Evolutionary conservation across 495 filamentous ascomycete genomes (phyloP).

Genomic region (Penicillium argentinense): DNA sequence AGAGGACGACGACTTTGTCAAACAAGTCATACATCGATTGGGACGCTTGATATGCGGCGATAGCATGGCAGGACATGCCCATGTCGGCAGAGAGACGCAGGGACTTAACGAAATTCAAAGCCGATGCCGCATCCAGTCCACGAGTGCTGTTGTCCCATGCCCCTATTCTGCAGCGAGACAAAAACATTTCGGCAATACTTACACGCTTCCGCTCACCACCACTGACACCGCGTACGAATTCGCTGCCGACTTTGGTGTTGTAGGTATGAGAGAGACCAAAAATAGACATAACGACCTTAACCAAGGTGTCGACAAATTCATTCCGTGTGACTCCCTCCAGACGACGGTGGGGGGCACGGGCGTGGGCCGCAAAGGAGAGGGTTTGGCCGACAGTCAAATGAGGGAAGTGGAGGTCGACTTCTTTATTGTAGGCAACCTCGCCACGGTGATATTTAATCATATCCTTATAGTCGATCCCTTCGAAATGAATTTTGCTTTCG

Average conservation of each 20-base stretch:
- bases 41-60: constrained; percentile 81
- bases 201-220: constrained; percentile 76
- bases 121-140: constrained; percentile 81
- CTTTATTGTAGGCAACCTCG: constrained; percentile 60
- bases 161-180: constrained; percentile 66
- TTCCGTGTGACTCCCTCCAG: constrained; percentile 40
- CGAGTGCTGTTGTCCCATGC: constrained; percentile 87
- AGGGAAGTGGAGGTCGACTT: constrained; percentile 64
- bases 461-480: constrained; percentile 44
- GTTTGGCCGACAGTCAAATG: constrained; percentile 65
- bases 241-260: constrained; percentile 43
- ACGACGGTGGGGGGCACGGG: constrained; percentile 43
- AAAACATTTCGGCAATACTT: constrained; percentile 51
- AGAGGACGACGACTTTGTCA: constrained; percentile 59
- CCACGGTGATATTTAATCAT: constrained; percentile 59
- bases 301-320: constrained; percentile 41
- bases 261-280: constrained; percentile 57
- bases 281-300: constrained; percentile 59
- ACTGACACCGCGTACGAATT: constrained; percentile 65
- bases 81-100: constrained; percentile 72
- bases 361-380: constrained; percentile 57
- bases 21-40: constrained; percentile 75
- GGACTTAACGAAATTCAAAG: constrained; percentile 66
- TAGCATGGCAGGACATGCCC: constrained; percentile 70
- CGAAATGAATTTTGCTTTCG: constrained; percentile 43